Percentiles rank a stretch among this genome's conserved stretches.
Evolutionary conservation across 306 rosid genomes (phyloP).

Genomic region (Sesbania bispinosa): DNA sequence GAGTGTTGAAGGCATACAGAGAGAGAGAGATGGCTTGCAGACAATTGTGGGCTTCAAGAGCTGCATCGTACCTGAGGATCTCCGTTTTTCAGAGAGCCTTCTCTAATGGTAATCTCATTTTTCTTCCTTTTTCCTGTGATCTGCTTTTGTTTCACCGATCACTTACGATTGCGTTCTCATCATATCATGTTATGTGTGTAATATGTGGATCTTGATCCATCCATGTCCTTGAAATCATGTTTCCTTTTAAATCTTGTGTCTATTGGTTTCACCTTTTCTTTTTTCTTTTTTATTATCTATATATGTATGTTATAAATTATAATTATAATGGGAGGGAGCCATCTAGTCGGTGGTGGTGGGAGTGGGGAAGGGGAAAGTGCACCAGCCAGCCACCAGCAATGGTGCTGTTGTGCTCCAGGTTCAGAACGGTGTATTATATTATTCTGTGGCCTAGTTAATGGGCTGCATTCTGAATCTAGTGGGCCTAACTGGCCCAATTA

Average conservation of each 20-base stretch:
- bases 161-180: neutral
- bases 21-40: conserved; percentile 58
- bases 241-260: neutral
- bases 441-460: too few relatives aligned
- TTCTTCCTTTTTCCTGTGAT: neutral
- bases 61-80: conserved; percentile 72
- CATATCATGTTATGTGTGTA: neutral
- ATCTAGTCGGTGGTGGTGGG: neutral
- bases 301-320: neutral
- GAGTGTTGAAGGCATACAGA: neutral
- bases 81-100: conserved; percentile 54
- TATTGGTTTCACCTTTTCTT: too few relatives aligned
- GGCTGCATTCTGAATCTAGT: neutral
- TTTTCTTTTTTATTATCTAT: neutral
- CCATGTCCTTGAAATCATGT: neutral
- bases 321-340: too few relatives aligned
- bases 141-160: neutral
- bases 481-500: conserved; percentile 16
- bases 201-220: conserved; percentile 31
- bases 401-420: too few relatives aligned
- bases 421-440: neutral
- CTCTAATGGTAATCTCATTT: conserved; percentile 47
- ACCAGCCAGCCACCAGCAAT: too few relatives aligned
- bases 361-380: too few relatives aligned
- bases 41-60: conserved; percentile 75